A percentile compares a stretch with the other conserved stretches of the same genome.
phyloP scores from a whole-genome alignment of 2,329 filamentous ascomycete species.

The Bipolaris victoriae region DNA sequence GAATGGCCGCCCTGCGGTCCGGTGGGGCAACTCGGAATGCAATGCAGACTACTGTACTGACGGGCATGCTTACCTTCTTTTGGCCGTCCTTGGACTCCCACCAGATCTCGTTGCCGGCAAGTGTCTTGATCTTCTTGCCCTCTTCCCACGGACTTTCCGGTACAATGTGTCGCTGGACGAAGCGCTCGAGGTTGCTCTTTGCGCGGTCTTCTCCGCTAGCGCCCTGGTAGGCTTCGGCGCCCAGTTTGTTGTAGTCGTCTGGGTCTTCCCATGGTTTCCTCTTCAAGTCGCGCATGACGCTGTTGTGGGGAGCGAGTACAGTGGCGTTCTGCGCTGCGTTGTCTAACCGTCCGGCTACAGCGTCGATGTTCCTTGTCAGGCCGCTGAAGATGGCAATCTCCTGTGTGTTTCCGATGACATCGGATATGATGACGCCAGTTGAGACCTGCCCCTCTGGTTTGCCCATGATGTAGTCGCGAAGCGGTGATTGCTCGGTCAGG shows the following conservation, averaged over 20 bases:
- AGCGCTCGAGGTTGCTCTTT: slow-evolving; percentile 74
- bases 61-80: slow-evolving; percentile 62
- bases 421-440: slow-evolving; percentile 71
- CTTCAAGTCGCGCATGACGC: slow-evolving; percentile 75
- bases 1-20: slow-evolving; percentile 5
- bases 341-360: slow-evolving; percentile 72
- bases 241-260: slow-evolving; percentile 71
- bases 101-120: slow-evolving; percentile 76
- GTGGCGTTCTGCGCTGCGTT: slow-evolving; percentile 74
- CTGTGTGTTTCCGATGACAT: slow-evolving; percentile 80
- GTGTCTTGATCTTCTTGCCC: slow-evolving; percentile 68
- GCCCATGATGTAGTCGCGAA: slow-evolving; percentile 38
- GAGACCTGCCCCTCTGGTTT: slow-evolving; percentile 38
- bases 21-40: slow-evolving; percentile 8
- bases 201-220: slow-evolving; percentile 77
- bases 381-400: slow-evolving; percentile 83
- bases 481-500: slow-evolving; percentile 36
- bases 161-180: slow-evolving; percentile 87
- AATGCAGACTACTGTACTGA: slow-evolving; percentile 6
- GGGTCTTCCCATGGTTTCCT: slow-evolving; percentile 87
- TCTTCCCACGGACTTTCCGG: slow-evolving; percentile 76
- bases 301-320: slow-evolving; percentile 86
- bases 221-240: slow-evolving; percentile 76
- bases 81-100: slow-evolving; percentile 77
- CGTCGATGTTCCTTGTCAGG: slow-evolving; percentile 75